A percentile compares a stretch with the other conserved stretches of the same genome.
These are phyloP conservation scores for Tuber borchii DNA, from an alignment of 495 filamentous ascomycete genomes.

Conservation along the genomic window DNA sequence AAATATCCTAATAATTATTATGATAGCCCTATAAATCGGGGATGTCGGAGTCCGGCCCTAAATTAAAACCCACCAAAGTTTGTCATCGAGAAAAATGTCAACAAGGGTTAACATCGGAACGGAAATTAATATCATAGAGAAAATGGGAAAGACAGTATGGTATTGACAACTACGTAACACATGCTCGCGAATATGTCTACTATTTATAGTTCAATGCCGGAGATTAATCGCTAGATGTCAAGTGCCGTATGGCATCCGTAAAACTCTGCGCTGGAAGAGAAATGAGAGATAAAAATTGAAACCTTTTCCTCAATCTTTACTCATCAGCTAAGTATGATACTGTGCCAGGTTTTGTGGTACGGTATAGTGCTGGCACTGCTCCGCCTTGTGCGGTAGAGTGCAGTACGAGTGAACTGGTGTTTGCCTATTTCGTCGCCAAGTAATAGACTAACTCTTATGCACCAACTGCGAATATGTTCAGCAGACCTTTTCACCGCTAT, in stretches of 20 bases:
- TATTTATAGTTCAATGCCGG: neutral
- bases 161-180: neutral
- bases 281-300: neutral
- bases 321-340: too few relatives aligned
- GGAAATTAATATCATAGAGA: neutral
- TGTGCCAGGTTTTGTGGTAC: too few relatives aligned
- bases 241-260: neutral
- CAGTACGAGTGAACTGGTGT: neutral
- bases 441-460: neutral
- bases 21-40: neutral
- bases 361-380: neutral
- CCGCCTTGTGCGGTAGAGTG: neutral
- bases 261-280: neutral
- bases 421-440: neutral
- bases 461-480: neutral
- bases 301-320: too few relatives aligned
- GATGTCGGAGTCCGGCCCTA: neutral
- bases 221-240: neutral
- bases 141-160: neutral
- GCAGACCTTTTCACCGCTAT: too few relatives aligned
- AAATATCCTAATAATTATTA: neutral
- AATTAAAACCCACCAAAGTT: neutral
- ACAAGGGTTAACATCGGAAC: neutral
- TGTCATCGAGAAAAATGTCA: neutral
- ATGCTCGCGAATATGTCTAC: neutral